These are phyloP conservation scores for Chlamydomonas urium DNA, from an alignment of 139 green algal species.

Conservation along the genomic window DNA sequence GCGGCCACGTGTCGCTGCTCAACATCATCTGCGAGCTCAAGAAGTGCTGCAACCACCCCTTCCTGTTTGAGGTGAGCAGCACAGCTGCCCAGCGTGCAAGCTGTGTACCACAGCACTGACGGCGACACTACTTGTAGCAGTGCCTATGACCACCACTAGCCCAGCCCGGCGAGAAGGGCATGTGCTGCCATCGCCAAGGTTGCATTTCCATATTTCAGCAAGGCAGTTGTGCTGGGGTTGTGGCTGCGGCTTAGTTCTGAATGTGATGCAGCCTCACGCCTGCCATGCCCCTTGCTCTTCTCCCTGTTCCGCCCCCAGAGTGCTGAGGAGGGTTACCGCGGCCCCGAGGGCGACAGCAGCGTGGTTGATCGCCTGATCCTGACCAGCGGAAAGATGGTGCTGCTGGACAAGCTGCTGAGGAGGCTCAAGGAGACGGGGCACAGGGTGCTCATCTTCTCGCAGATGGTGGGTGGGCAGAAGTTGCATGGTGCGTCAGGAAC, in stretches of 20 bases:
- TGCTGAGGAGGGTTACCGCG: constrained; percentile 58
- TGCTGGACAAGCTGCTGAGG: constrained; percentile 92
- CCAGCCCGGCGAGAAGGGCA: background rate
- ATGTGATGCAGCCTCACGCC: background rate
- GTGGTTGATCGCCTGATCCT: constrained; percentile 48
- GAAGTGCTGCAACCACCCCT: constrained; percentile 93
- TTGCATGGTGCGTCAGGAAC: too few relatives aligned
- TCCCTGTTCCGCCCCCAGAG: background rate
- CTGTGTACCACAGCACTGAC: constrained; percentile 52
- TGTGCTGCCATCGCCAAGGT: background rate
- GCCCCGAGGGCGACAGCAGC: constrained; percentile 20
- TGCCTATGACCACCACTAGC: background rate
- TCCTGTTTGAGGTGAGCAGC: constrained; percentile 60
- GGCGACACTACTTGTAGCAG: background rate
- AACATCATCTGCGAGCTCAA: constrained; percentile 94
- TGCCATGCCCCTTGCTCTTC: background rate
- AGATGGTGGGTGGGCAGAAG: constrained; percentile 57
- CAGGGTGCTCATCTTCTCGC: constrained; percentile 84
- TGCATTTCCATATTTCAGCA: too few relatives aligned
- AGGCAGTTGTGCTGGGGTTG: too few relatives aligned
- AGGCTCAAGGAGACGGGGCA: constrained; percentile 69
- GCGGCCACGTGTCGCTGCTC: constrained; percentile 65
- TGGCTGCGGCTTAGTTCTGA: too few relatives aligned
- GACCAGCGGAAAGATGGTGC: constrained; percentile 79
- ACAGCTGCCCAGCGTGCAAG: too few relatives aligned